Conservation (phyloP, 768 basidiomycete genomes). For the Termitomyces sp. region DNA sequence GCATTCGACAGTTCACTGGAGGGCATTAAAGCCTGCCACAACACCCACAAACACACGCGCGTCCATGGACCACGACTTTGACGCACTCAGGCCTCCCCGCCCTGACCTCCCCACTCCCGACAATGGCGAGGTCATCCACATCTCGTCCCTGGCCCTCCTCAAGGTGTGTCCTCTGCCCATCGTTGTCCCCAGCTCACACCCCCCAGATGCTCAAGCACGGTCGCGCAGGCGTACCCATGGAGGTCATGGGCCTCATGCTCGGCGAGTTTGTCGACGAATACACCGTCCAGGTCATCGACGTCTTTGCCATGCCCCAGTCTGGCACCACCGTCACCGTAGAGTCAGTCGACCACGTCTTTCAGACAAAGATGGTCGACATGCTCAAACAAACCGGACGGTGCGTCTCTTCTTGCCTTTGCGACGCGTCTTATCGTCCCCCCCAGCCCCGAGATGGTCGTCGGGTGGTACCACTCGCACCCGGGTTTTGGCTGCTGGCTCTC, state of each 20-base stretch:
- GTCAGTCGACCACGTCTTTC: constrained; percentile 98
- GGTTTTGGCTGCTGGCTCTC: constrained; percentile 99
- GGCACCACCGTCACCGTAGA: constrained; percentile 97
- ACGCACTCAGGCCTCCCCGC: constrained; percentile 41
- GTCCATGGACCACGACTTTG: constrained; percentile 46
- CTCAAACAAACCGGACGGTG: constrained; percentile 97
- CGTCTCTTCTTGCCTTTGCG: constrained; percentile 18
- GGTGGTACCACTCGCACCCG: constrained; percentile 99
- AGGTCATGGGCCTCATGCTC: constrained; percentile 98
- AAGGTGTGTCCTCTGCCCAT: constrained; percentile 53
- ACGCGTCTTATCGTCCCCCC: background rate
- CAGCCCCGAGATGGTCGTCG: constrained; percentile 96
- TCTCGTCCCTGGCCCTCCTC: constrained; percentile 92
- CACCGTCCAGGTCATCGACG: constrained; percentile 90
- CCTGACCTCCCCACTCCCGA: constrained; percentile 60
- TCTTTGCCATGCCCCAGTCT: constrained; percentile 98
- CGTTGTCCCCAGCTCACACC: background rate
- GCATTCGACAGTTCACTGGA: constrained; percentile 77
- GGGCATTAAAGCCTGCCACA: constrained; percentile 39
- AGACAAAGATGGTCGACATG: constrained; percentile 98
- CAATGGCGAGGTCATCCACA: constrained; percentile 94
- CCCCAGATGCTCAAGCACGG: constrained; percentile 97
- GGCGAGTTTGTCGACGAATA: constrained; percentile 99
- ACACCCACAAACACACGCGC: constrained; percentile 25
- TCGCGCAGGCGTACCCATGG: constrained; percentile 97